These are phyloP conservation scores for Zalaria obscura DNA, from an alignment of 2,329 filamentous ascomycete species.

Conservation along the genomic window DNA sequence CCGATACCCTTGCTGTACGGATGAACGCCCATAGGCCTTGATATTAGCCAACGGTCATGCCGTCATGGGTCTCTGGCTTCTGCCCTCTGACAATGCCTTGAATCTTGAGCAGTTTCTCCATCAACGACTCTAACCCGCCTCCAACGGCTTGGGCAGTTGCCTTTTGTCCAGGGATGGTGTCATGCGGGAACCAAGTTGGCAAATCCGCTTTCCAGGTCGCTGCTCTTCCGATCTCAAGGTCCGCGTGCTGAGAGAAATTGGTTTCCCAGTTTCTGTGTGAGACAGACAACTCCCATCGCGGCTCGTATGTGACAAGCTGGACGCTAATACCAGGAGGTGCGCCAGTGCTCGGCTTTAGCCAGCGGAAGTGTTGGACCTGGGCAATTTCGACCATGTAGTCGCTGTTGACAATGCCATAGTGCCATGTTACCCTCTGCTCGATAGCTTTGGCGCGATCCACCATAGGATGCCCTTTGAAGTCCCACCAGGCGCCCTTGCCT, in stretches of 20 bases:
- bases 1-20: too few relatives aligned
- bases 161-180: neutral
- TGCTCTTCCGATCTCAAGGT: slow-evolving; percentile 12
- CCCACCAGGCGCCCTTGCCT: too few relatives aligned
- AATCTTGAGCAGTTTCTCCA: slow-evolving; percentile 11
- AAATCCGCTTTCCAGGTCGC: slow-evolving; percentile 13
- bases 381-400: slow-evolving; percentile 16
- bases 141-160: neutral
- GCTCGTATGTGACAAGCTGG: slow-evolving; percentile 8
- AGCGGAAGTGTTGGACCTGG: slow-evolving; percentile 13
- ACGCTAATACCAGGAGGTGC: neutral
- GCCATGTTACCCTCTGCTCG: slow-evolving; percentile 13
- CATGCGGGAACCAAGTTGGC: slow-evolving; percentile 14
- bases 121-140: slow-evolving; percentile 13
- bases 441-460: slow-evolving; percentile 5
- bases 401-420: slow-evolving; percentile 12
- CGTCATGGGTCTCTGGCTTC: too few relatives aligned
- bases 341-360: neutral
- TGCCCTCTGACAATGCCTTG: too few relatives aligned
- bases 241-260: slow-evolving; percentile 13
- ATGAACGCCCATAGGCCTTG: too few relatives aligned
- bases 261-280: slow-evolving; percentile 14
- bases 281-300: slow-evolving; percentile 14
- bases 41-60: too few relatives aligned
- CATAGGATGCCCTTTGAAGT: too few relatives aligned